Evolutionary conservation across 352 stramenopile species (phyloP).

Genomic region (Phytophthora podocarpi): DNA sequence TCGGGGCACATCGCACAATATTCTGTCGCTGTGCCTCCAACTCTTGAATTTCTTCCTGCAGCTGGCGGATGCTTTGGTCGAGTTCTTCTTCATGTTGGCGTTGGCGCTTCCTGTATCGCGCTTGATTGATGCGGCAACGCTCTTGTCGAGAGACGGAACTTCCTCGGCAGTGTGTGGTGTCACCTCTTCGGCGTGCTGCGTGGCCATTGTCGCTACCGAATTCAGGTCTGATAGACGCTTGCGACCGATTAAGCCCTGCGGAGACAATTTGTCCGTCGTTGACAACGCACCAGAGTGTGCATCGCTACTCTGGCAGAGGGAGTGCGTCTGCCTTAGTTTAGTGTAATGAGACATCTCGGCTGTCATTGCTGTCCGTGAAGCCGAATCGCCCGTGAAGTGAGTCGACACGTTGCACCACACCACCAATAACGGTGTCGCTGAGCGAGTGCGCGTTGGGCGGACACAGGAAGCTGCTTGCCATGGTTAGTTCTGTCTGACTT

Average conservation of each 20-base stretch:
- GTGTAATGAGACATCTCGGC: neutral
- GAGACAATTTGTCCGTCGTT: no score
- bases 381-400: neutral
- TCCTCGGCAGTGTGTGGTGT: no score
- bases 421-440: neutral
- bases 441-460: slow-evolving; percentile 4
- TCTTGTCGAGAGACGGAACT: slow-evolving; percentile 2
- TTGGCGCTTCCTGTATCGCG: slow-evolving; percentile 8
- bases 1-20: neutral
- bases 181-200: no score
- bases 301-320: no score
- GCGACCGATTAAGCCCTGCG: neutral
- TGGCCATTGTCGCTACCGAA: no score
- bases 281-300: no score
- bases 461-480: slow-evolving; percentile 9
- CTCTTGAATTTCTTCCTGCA: slow-evolving; percentile 2
- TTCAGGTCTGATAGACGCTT: no score
- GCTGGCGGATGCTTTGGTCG: neutral
- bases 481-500: neutral
- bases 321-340: neutral
- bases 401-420: slow-evolving; percentile 1
- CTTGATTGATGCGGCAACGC: slow-evolving; percentile 14
- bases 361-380: neutral
- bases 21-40: slow-evolving; percentile 3
- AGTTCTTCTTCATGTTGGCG: slow-evolving; percentile 3